Evolutionary conservation across 1,284 basidiomycete species (phyloP).

Genomic region (Tylopilus orsonianus): DNA sequence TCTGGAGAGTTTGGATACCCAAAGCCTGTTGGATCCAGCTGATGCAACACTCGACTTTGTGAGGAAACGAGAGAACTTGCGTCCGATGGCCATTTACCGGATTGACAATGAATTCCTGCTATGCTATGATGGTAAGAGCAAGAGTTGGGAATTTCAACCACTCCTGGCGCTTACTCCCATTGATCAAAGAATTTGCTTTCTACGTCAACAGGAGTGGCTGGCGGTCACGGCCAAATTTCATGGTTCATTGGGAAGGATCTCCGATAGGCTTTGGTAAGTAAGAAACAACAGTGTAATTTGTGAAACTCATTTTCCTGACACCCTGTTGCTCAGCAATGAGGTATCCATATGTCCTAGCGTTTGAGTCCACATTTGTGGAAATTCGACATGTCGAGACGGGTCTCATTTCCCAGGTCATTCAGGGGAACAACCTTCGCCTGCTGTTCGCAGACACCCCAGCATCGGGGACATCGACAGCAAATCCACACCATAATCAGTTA

Average conservation of each 20-base stretch:
- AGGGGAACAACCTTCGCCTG: constrained; percentile 85
- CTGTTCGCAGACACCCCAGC: constrained; percentile 94
- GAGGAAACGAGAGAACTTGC: constrained; percentile 82
- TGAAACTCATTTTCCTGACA: constrained; percentile 7
- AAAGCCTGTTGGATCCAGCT: constrained; percentile 91
- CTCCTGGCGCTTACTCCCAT: constrained; percentile 11
- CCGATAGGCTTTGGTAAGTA: constrained; percentile 92
- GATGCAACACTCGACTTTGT: constrained; percentile 95
- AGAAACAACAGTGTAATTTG: background rate
- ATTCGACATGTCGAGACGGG: constrained; percentile 96
- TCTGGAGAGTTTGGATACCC: constrained; percentile 95
- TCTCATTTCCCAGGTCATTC: constrained; percentile 91
- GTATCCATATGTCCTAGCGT: constrained; percentile 96
- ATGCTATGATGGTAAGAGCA: constrained; percentile 88
- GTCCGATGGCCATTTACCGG: constrained; percentile 95
- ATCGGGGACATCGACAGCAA: constrained; percentile 60
- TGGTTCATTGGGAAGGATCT: constrained; percentile 95
- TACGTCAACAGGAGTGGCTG: constrained; percentile 98
- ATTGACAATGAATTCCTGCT: constrained; percentile 96
- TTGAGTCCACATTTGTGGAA: constrained; percentile 96
- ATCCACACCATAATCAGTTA: constrained; percentile 35
- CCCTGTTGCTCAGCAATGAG: constrained; percentile 69
- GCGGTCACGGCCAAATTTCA: constrained; percentile 87
- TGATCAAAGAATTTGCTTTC: constrained; percentile 86
- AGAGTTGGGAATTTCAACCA: background rate